Evolutionary conservation across 345 rosid species (phyloP), one percentile per base, ranked within the genome.

Genomic region (Syzygium jambos): DNA sequence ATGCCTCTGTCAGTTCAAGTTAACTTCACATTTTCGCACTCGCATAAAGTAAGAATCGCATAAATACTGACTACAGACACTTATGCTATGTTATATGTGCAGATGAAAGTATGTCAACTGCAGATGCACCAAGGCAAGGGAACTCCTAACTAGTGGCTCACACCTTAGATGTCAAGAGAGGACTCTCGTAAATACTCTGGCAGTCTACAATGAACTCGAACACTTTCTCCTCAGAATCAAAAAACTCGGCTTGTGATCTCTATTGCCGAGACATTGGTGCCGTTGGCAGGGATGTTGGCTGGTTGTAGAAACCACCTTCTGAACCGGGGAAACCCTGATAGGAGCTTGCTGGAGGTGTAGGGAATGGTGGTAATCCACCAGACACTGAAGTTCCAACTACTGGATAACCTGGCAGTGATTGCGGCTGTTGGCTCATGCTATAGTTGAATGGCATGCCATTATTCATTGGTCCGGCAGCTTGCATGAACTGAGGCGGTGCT

Each of bases 241-340:
- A 55, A 15, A 55, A 21, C 87, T 19, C 51, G 19, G 38, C 41
- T 13, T 46, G 84, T 51, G 77, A 27, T 85, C 46, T 65, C 92
- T 96, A 96, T 77, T 95, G 98, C 73, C 96, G 92, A 65, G 96
- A 91, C 85, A 96, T 88, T 17, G 98, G 98, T 16, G 91, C 94
- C 86, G 90, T 90, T 15, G 96, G 94, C 89, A 94, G 84, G 9
- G 97, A 91, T 41, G 97, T 80, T n/a, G 91, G 92, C 86, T 93
- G 95, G 89, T 89, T 91, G 87, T 95, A 94, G 87, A 95, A 90
- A 55, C 86, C 92, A 55, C 98, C 95, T 57, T 96, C 98, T 52
- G 96, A 93, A 57, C 96, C 94, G 52, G 93, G 96, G 89, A 90
- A 94, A 84, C 88, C 92, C 88, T 93, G 97, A 91, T 92, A 94